Evolutionary conservation across 345 rosid species (phyloP), one percentile per base, ranked within the genome.

Genomic region (Eucalyptus globulus): DNA sequence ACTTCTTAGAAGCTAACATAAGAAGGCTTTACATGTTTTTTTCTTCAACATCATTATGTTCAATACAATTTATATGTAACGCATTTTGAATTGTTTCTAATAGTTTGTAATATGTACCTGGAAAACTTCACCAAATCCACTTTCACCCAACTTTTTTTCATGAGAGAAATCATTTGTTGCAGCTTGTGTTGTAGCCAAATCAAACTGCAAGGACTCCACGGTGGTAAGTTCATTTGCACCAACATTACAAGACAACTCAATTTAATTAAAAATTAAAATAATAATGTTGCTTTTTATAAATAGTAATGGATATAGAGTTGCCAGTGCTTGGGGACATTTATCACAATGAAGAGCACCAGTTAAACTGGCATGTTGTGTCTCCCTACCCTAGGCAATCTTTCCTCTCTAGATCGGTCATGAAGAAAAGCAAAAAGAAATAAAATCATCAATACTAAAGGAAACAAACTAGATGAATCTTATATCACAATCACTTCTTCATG

Each of bases 61-160:
- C 27, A 72, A 37, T 19, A 37, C 45, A 72, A 37, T 37, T 10
- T 43, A 72, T 5, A 72, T 72, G 81, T 72, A 72, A 72, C 2
- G 5, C 81, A 72, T 10, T 76, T 24, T 37, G 11, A 11, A 37
- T 37, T 17, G 4, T 72, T 76, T 5, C 47, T 76, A 76, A 37
- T 0, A 19, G 6, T 1, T 37, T 5, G 4, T 19, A 5, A 37
- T 72, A 17, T 1, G 6, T 90, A 94, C 97, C 95, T 93, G 90
- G 92, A 91, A 95, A 91, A 96, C 97, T 60, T 89, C 95, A 76
- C 98, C 95, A 89, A 95, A 95, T 80, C 97, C 97, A 72, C 96
- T 97, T 87, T 88, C 94, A 80, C 98, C 98, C 85, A 95, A 92
- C 88, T 93, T 93, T 80, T 94, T 94, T 43, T 91, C 90, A 11